Base-by-base conservation (phyloP, 805 yeast species). In the Kodamaea lidongshanica region DNA sequence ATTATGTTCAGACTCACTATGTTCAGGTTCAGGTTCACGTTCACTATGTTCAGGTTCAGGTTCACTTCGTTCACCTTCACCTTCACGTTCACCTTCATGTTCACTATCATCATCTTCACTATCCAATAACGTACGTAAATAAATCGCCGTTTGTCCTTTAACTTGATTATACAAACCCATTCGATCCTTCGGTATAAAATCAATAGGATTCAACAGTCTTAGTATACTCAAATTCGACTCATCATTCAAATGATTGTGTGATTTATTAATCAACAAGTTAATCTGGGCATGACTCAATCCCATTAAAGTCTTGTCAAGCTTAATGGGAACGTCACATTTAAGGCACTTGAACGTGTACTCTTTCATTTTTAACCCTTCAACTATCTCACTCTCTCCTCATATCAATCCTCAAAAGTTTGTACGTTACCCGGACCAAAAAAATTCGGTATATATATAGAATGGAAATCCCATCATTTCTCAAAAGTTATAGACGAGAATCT, bases 271-370 rank as follows among this genome's bases (percentile, higher is more conserved):
- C 12, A 81, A 54, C 13, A 79, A 58, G 22, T 70, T 66, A 3
- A 67, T 55, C 46, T 79, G 87, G 0, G 78, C 75, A 13, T 64
- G 56, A 27, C 72, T 67, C 15, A 79, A 49, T 18, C 67, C 68
- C 12, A 58, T 50, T 9, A 81, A 48, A 0, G 85, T 70, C 8
- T 66, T 66, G 47, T 80, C 83, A 4, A 79, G 54, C 8, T 51
- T 47, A 18, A 81, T 46, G 1, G 83, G 80, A 12, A 72, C 60
- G 35, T 72, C 65, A 51, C 89, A 81, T 42, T 74, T 56, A 46
- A 74, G 82, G 53, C 92, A 81, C 15, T 46, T 35, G 33, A 58
- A 50, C 5, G 28, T 21, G 16, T 16, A 20, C 23, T 11, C 20
- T 19, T 19, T 10, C 10, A 10, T 19, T 19, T n/a, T n/a, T n/a